Base-by-base conservation (phyloP, 371 early-diverging fungal genomes). In the Rhizopus stolonifer region DNA sequence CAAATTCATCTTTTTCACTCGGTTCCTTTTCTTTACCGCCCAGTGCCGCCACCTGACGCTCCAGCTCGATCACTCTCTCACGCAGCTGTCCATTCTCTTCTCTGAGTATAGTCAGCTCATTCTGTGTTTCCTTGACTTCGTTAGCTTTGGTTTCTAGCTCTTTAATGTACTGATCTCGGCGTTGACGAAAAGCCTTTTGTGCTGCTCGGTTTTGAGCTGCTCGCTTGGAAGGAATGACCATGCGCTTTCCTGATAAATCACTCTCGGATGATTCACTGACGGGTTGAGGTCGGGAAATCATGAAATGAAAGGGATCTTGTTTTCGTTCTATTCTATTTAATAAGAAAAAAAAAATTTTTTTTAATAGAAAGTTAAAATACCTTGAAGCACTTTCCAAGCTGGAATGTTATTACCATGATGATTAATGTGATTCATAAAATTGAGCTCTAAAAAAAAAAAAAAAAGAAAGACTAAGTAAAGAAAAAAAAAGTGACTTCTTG, bases 181-280 rank as follows among this genome's bases (percentile, higher is more conserved):
- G 42, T 49, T 77, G 72, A 3, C 77, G 61, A 69, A 77, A 77
- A 4, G 77, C 73, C 17, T 69, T 66, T 46, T 77, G 77, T 2
- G 77, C 77, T 14, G 73, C 73, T 40, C 77, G 55, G 34, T 77
- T 77, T 42, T 77, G 77, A 8, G 65, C 65, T 15, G 65, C 65
- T 57, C 65, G 26, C 46, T 65, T 65, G 5, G 65, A 60, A 14
- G 60, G 65, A 49, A 64, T 64, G 0, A 64, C 59, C 4, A 56
- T 34, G 15, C 64, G 40, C 15, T 55, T 68, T 2, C 32, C 13
- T 15, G 42, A n/a, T 7, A 21, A 19, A n/a, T 42, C 42, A n/a
- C 9, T 42, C 10, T 17, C 8, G 21, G 8, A 15, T 9, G 21
- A 42, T 21, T 15, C 0, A 42, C 7, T 10, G 5, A 17, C 22